phyloP scores from a whole-genome alignment of 345 rosid species.

The Eucalyptus rudis region DNA sequence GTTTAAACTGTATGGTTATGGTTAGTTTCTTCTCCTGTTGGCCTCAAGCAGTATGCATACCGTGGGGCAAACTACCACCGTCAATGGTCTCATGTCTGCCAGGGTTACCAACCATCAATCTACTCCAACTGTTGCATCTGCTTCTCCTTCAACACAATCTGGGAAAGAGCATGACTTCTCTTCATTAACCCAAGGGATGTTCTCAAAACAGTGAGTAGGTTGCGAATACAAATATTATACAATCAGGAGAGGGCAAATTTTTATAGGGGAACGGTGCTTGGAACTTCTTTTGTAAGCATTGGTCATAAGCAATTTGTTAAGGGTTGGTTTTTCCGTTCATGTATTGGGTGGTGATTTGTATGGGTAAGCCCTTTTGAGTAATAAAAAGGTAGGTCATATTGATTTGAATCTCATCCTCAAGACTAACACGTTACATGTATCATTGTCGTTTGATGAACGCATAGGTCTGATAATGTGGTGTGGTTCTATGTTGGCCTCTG shows the following conservation, averaged over 20 bases:
- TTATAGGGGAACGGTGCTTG: neutral
- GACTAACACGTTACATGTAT: neutral
- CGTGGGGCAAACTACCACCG: conserved; percentile 32
- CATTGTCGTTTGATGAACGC: neutral
- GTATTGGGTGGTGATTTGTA: conserved; percentile 24
- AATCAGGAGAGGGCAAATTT: neutral
- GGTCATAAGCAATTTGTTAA: conserved; percentile 33
- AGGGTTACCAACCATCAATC: conserved; percentile 40
- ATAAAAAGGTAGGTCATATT: conserved; percentile 25
- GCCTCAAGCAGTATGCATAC: conserved; percentile 29
- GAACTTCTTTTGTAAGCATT: neutral
- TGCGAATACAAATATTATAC: neutral
- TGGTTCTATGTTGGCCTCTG: neutral
- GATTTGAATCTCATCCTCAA: neutral
- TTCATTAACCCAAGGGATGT: conserved; percentile 79
- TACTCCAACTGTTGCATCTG: conserved; percentile 21
- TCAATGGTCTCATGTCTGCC: conserved; percentile 21
- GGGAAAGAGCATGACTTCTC: conserved; percentile 91
- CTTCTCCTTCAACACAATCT: conserved; percentile 31
- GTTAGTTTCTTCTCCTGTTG: neutral
- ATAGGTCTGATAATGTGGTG: neutral
- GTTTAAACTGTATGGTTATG: neutral
- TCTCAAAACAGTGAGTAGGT: conserved; percentile 44
- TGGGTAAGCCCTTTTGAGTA: conserved; percentile 8
- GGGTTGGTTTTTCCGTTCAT: conserved; percentile 2